Percentiles rank a stretch among this genome's conserved stretches.
Evolutionary conservation across 495 filamentous ascomycete species (phyloP).

Genomic region (Daldinia decipiens): DNA sequence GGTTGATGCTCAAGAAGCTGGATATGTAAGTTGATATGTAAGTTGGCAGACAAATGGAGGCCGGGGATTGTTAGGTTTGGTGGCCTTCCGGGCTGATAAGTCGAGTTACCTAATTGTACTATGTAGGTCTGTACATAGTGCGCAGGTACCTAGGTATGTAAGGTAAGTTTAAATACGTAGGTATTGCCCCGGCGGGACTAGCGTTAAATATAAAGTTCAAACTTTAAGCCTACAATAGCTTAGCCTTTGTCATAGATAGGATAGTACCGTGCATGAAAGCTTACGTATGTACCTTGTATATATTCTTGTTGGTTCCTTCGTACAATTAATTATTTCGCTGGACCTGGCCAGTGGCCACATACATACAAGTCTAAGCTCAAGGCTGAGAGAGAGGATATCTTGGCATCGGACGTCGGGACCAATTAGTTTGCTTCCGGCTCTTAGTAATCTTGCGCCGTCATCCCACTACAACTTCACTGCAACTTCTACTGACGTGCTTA

Average conservation of each 20-base stretch:
- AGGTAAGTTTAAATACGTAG: slow-evolving; percentile 1
- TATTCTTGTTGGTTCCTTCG: not conserved
- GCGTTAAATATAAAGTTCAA: not conserved
- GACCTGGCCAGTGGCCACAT: too few relatives aligned
- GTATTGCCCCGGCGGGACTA: not conserved
- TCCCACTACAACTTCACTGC: slow-evolving; percentile 46
- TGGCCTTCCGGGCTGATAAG: slow-evolving; percentile 26
- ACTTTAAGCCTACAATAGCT: not conserved
- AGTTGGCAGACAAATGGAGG: slow-evolving; percentile 20
- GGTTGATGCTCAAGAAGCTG: slow-evolving; percentile 16
- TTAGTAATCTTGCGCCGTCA: slow-evolving; percentile 44
- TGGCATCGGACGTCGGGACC: slow-evolving; percentile 21
- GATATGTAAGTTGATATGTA: not conserved
- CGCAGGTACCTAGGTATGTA: too few relatives aligned
- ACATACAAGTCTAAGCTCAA: slow-evolving; percentile 1
- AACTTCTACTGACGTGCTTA: slow-evolving; percentile 23
- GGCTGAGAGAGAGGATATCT: slow-evolving; percentile 34
- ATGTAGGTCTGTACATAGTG: not conserved
- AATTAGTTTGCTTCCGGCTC: slow-evolving; percentile 17
- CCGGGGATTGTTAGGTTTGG: slow-evolving; percentile 1
- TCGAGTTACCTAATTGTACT: slow-evolving; percentile 5
- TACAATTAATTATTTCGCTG: not conserved
- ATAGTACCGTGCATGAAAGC: not conserved
- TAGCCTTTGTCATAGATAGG: not conserved
- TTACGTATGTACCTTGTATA: not conserved